phyloP scores from a whole-genome alignment of 2,329 filamentous ascomycete genomes.

The Colletotrichum ledebouriae region DNA sequence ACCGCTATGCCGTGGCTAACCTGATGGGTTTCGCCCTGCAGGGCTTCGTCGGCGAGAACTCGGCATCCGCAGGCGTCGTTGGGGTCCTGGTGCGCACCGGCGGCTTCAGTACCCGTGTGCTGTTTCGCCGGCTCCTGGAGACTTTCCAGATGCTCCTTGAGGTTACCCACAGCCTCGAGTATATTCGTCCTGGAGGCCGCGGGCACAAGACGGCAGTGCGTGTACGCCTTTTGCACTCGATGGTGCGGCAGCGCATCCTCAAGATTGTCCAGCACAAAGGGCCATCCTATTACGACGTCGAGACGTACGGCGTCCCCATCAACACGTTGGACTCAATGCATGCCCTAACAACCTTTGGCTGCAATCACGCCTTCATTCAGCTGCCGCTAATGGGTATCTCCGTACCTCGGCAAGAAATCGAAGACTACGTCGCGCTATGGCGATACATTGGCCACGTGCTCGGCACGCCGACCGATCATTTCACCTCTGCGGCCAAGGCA shows the following conservation, averaged over 20 bases:
- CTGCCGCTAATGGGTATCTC: constrained; percentile 75
- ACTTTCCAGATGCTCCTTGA: constrained; percentile 62
- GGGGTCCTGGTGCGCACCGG: constrained; percentile 76
- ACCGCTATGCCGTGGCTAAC: constrained; percentile 72
- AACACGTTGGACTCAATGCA: constrained; percentile 75
- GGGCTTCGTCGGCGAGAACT: constrained; percentile 54
- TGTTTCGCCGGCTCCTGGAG: constrained; percentile 68
- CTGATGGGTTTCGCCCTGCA: constrained; percentile 50
- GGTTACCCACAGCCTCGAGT: constrained; percentile 69
- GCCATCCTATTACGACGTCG: constrained; percentile 71
- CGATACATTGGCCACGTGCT: constrained; percentile 51
- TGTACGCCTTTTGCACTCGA: constrained; percentile 74
- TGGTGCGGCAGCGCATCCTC: constrained; percentile 73
- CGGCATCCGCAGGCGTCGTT: constrained; percentile 69
- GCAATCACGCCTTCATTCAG: constrained; percentile 71
- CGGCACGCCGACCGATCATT: constrained; percentile 47
- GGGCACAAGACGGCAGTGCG: constrained; percentile 72
- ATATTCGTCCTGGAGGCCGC: constrained; percentile 71
- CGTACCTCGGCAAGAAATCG: constrained; percentile 67
- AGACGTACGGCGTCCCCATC: constrained; percentile 71
- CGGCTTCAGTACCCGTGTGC: constrained; percentile 73
- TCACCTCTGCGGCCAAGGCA: constrained; percentile 45
- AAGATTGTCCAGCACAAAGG: constrained; percentile 61
- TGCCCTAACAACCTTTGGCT: constrained; percentile 74
- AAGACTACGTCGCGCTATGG: constrained; percentile 74